Base-by-base conservation (phyloP, 768 basidiomycete species). In the Trametes punicea region DNA sequence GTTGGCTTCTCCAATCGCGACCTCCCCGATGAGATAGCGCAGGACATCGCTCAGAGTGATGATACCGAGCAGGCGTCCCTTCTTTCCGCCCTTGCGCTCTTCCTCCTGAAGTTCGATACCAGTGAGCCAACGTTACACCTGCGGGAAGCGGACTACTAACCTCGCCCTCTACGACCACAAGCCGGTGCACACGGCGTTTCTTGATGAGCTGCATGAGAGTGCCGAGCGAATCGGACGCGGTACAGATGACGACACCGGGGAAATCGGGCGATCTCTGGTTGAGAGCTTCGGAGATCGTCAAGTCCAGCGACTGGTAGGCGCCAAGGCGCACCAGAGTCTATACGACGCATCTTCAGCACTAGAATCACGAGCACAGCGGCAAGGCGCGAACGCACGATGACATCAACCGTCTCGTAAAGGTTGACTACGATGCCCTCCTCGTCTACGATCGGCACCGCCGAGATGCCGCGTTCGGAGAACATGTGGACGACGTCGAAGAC, bases 401-500 rank as follows among this genome's bases (percentile, higher is more conserved):
- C 96, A 76, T 99, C 97, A 21, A 99, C 97, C 5, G 97, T 98
- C 73, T 99, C 97, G 69, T 98, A 99, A 45, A 99, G 73, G 68
- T 99, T 95, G 61, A 98, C 81, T 38, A 99, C 97, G 50, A 94
- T 81, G 8, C 96, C 96, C 7, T 93, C 81, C 55, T 89, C 83
- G 64, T 99, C 92, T 27, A 98, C 80, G 67, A 99, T 98, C 7
- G 97, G 97, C 5, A 99, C 96, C 5, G 96, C 96, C 8, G 92
- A 94, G 63, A 99, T 97, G 25, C 94, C 88, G 39, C 88, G 82
- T 70, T 94, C 90, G 0, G 93, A 96, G 70, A 98, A 98, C 88
- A 96, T 93, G 67, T 99, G 97, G 2, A 98, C 97, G 57, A 98
- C 93, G 66, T 98, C 94, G 65, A 97, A 98, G 2, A 99, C 97